Conservation (phyloP, 1,284 basidiomycete genomes). For the Coniferiporia weirii region DNA sequence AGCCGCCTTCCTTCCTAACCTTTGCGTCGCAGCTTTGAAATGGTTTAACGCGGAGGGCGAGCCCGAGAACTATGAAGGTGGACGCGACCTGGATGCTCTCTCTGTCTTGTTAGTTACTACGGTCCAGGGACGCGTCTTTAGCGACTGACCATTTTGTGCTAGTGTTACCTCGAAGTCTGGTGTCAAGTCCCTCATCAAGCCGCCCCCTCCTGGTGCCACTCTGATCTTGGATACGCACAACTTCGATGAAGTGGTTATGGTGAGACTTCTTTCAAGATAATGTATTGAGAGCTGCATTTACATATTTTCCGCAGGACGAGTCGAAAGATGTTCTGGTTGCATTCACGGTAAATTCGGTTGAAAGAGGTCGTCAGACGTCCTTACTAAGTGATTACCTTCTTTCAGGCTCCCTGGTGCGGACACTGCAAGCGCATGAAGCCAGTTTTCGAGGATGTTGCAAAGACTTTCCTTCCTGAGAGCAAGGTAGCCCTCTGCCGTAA, state of each 20-base stretch:
- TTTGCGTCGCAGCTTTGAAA: conserved; percentile 62
- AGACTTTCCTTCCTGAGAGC: conserved; percentile 71
- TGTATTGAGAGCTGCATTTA: background rate
- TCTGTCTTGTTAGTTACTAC: conserved; percentile 58
- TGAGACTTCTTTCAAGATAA: conserved; percentile 27
- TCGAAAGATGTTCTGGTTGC: conserved; percentile 85
- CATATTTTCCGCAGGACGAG: conserved; percentile 45
- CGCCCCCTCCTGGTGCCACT: conserved; percentile 74
- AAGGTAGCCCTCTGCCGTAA: conserved; percentile 43
- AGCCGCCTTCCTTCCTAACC: conserved; percentile 8
- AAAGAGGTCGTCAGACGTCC: background rate
- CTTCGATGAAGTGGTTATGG: conserved; percentile 74
- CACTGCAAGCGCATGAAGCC: conserved; percentile 89
- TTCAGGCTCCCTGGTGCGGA: conserved; percentile 77
- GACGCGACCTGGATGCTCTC: conserved; percentile 78
- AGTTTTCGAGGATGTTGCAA: conserved; percentile 78
- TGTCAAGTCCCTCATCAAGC: conserved; percentile 81
- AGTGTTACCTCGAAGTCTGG: conserved; percentile 75
- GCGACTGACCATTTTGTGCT: background rate
- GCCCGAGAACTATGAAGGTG: conserved; percentile 69
- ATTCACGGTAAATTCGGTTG: conserved; percentile 61
- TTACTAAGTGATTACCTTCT: conserved; percentile 4
- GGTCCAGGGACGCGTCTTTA: background rate
- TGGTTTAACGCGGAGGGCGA: conserved; percentile 77
- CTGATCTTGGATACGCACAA: conserved; percentile 64